Base-by-base conservation (phyloP, 768 basidiomycete genomes). In the Tylopilus sp. region DNA sequence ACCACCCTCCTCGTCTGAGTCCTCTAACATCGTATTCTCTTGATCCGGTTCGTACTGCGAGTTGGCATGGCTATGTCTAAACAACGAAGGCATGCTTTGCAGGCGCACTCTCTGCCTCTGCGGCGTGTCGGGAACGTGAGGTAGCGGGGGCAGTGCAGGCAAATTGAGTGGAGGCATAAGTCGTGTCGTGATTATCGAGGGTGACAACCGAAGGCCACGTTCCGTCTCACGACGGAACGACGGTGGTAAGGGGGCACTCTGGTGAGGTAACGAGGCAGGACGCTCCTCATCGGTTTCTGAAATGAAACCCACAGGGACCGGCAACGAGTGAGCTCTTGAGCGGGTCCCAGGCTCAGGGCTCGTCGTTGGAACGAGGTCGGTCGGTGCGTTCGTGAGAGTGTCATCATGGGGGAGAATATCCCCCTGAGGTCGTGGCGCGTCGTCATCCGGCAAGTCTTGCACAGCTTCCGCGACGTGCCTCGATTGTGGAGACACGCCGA, bases 11-110 rank as follows among this genome's bases (percentile, higher is more conserved):
- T 69, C 71, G 2, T 75, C 72, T 6, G 71, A 70, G 24, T 65
- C 67, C n/a, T 41, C 62, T 13, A 58, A 45, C 3, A 47, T 59
- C 42, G 48, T 54, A 21, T 52, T 50, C 28, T 64, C 67, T 46
- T 58, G 61, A 37, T 69, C 60, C 9, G 53, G 46, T 55, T 61
- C 54, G 26, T 33, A 41, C 40, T 68, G 71, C 26, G 48, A 19
- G 25, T 66, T 56, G 47, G 58, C 60, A 21, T 17, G 52, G 41
- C 76, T 76, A 26, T 71, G 63, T 61, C 75, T 71, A 17, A 75
- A 73, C 44, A 84, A 63, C 25, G 78, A 82, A 29, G 85, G 85
- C 71, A 85, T 80, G 53, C 72, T 80, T 42, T 74, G 71, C 56
- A 84, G 65, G 13, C 77, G 73, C 41, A 66, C 49, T 40, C 52